Percentiles rank a stretch among this genome's conserved stretches.
phyloP scores from a whole-genome alignment of 2,329 filamentous ascomycete species.

The Aspergillus costaricaensis region DNA sequence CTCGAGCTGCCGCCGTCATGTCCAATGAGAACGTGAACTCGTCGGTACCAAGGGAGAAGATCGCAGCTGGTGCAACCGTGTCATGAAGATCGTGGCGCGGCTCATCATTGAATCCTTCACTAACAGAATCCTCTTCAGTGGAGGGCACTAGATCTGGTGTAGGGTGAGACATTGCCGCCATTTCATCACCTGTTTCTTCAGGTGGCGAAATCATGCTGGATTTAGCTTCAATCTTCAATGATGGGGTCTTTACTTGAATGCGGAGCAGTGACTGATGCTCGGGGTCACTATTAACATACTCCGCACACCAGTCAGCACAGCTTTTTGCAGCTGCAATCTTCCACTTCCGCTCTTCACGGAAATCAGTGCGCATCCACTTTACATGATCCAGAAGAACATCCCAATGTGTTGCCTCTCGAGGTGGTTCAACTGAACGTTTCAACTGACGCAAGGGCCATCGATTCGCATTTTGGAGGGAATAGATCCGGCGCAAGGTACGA shows the following conservation, averaged over 20 bases:
- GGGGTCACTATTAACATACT: conserved; percentile 69
- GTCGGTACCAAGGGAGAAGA: conserved; percentile 80
- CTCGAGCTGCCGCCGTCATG: conserved; percentile 72
- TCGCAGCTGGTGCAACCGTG: conserved; percentile 66
- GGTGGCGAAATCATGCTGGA: conserved; percentile 33
- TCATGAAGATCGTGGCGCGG: conserved; percentile 46
- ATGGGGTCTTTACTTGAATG: conserved; percentile 52
- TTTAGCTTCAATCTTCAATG: conserved; percentile 32
- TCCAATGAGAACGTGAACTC: conserved; percentile 79
- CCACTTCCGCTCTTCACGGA: conserved; percentile 91
- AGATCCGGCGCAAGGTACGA: conserved; percentile 80
- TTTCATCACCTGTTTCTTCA: conserved; percentile 37
- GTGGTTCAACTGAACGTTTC: conserved; percentile 79
- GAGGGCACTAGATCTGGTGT: conserved; percentile 70
- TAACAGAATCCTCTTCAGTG: conserved; percentile 60
- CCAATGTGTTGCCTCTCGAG: conserved; percentile 74
- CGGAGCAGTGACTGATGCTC: conserved; percentile 69
- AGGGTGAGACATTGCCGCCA: conserved; percentile 46
- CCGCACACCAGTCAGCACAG: conserved; percentile 78
- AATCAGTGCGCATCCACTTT: conserved; percentile 98
- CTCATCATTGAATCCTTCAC: conserved; percentile 50
- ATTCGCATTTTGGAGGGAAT: conserved; percentile 85
- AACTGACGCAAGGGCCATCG: conserved; percentile 92
- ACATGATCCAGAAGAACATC: conserved; percentile 87
- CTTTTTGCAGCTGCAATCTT: conserved; percentile 79